phyloP scores from a whole-genome alignment of 805 yeast genomes.

The Metschnikowia cubensis region DNA sequence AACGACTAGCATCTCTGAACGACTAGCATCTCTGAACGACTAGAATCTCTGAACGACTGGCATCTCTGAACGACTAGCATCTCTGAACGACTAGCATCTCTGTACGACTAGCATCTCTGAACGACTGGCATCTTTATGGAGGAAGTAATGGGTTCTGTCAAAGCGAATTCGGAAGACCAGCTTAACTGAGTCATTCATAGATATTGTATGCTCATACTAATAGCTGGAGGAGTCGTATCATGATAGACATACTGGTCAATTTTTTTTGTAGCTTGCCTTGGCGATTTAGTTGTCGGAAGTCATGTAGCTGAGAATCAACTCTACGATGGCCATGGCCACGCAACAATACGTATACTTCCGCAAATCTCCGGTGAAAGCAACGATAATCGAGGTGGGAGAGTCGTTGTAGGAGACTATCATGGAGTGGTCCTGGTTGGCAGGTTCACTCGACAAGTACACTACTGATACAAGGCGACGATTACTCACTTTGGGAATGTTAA shows the following conservation, averaged over 20 bases:
- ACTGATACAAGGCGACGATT: slow-evolving; percentile 18
- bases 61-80: no score
- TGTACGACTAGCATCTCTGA: no score
- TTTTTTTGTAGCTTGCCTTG: slow-evolving; percentile 3
- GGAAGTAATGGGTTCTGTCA: slow-evolving; percentile 28
- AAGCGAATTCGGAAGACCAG: slow-evolving; percentile 30
- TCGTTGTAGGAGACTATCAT: slow-evolving; percentile 27
- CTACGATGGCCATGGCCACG: slow-evolving; percentile 27
- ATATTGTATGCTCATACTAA: slow-evolving; percentile 29
- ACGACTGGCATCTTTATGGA: no score
- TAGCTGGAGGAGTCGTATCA: slow-evolving; percentile 16
- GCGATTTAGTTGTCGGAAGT: background rate
- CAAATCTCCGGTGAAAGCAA: slow-evolving; percentile 39
- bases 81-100: no score
- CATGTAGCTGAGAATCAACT: slow-evolving; percentile 9
- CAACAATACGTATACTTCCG: slow-evolving; percentile 38
- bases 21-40: no score
- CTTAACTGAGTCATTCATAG: slow-evolving; percentile 23
- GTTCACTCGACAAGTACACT: slow-evolving; percentile 21
- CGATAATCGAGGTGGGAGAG: slow-evolving; percentile 26
- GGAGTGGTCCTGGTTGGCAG: slow-evolving; percentile 26
- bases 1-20: slow-evolving; percentile 14
- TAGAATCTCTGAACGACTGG: no score
- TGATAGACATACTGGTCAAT: slow-evolving; percentile 23
- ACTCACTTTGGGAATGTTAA: slow-evolving; percentile 24